Conservation (phyloP, 2,329 filamentous ascomycete species). For the Cryphonectria nitschkei region DNA sequence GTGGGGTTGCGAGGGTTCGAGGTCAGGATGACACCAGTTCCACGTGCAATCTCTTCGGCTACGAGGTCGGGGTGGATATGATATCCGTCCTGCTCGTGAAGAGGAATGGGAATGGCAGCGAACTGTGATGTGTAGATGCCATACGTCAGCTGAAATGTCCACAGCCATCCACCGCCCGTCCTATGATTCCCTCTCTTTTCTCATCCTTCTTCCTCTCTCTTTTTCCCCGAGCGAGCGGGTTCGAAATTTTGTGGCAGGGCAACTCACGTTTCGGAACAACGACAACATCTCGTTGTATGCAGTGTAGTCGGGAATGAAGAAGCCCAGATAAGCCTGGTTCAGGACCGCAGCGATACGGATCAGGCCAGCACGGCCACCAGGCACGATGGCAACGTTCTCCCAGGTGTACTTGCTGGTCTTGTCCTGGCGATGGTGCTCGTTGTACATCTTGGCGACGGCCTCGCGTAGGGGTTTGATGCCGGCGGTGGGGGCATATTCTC, state of each 20-base stretch:
- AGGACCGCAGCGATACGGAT: constrained; percentile 94
- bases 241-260: neutral
- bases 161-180: neutral
- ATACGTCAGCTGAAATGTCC: constrained; percentile 17
- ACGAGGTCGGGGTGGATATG: constrained; percentile 94
- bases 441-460: constrained; percentile 90
- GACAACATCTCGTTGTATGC: constrained; percentile 98
- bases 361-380: constrained; percentile 87
- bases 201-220: neutral
- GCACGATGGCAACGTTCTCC: constrained; percentile 97
- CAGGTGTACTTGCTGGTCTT: constrained; percentile 91
- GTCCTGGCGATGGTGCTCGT: constrained; percentile 85
- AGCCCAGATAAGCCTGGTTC: constrained; percentile 88
- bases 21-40: constrained; percentile 86
- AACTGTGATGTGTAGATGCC: constrained; percentile 56
- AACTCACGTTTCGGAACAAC: constrained; percentile 80
- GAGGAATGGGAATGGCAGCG: constrained; percentile 81
- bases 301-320: constrained; percentile 94
- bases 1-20: constrained; percentile 96
- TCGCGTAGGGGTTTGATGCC: constrained; percentile 90
- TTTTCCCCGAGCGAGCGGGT: neutral
- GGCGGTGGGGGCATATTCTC: constrained; percentile 92
- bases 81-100: constrained; percentile 84
- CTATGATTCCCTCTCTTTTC: neutral
- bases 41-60: constrained; percentile 84